Evolutionary conservation across 2,329 filamentous ascomycete species (phyloP).

Genomic region (Fusarium piperis): DNA sequence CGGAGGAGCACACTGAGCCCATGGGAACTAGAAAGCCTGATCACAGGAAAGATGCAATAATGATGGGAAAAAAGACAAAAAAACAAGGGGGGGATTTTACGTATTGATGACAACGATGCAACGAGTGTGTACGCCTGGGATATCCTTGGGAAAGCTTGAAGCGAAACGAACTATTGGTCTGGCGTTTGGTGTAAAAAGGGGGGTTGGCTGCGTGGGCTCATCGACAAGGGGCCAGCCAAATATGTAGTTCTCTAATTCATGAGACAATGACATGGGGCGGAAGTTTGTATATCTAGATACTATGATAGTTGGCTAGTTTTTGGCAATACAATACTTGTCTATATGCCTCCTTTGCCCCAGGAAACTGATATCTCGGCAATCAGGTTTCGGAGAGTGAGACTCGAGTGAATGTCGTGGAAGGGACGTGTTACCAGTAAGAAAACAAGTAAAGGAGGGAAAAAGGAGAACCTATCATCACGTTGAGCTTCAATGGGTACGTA

Average conservation of each 20-base stretch:
- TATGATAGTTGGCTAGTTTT: neutral
- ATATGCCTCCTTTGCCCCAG: neutral
- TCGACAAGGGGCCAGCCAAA: neutral
- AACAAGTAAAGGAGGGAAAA: too few species aligned
- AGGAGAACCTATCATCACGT: neutral
- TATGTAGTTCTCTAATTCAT: constrained; percentile 14
- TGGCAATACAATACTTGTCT: neutral
- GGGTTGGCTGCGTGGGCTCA: neutral
- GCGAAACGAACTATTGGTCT: constrained; percentile 26
- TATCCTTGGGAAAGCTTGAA: constrained; percentile 29
- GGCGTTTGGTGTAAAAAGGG: constrained; percentile 39
- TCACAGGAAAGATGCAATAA: constrained; percentile 59
- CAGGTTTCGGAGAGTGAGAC: too few species aligned
- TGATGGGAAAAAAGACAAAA: constrained; percentile 15
- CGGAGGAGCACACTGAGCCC: constrained; percentile 79
- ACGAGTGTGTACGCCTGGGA: neutral
- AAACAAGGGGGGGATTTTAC: neutral
- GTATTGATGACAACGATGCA: constrained; percentile 23
- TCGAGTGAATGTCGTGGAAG: too few species aligned
- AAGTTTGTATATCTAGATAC: constrained; percentile 1
- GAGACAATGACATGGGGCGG: constrained; percentile 5
- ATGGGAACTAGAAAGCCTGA: constrained; percentile 76
- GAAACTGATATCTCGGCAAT: neutral
- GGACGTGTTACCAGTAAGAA: too few species aligned
- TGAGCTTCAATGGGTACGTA: neutral